phyloP scores from a whole-genome alignment of 352 stramenopile species.

The Phytophthora parvispora region DNA sequence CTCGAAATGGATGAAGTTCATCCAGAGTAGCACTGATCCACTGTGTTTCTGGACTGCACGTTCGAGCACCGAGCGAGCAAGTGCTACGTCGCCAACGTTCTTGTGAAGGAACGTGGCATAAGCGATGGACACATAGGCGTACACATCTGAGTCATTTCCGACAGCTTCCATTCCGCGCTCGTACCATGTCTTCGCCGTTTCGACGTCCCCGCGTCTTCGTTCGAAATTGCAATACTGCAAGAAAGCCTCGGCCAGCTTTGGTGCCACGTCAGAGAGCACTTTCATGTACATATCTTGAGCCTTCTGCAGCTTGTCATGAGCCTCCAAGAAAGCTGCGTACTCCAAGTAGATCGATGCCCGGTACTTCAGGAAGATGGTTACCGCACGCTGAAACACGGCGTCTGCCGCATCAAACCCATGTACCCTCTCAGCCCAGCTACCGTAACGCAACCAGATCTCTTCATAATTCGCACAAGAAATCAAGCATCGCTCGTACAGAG shows the following conservation, averaged over 20 bases:
- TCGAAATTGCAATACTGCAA: constrained; percentile 81
- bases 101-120: constrained; percentile 74
- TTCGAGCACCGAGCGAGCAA: constrained; percentile 57
- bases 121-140: constrained; percentile 58
- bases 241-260: constrained; percentile 72
- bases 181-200: constrained; percentile 62
- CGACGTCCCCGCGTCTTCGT: constrained; percentile 60
- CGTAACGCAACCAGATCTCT: constrained; percentile 83
- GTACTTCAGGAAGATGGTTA: constrained; percentile 80
- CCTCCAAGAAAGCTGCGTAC: constrained; percentile 78
- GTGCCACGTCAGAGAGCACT: constrained; percentile 63
- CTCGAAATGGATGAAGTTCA: constrained; percentile 81
- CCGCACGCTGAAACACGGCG: constrained; percentile 68
- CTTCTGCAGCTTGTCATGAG: constrained; percentile 58
- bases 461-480: constrained; percentile 90
- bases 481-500: constrained; percentile 83
- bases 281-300: constrained; percentile 66
- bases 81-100: constrained; percentile 43
- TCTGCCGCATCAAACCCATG: constrained; percentile 72
- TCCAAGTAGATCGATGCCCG: constrained; percentile 79
- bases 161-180: constrained; percentile 60
- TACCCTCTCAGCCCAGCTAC: constrained; percentile 65
- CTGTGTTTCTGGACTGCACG: constrained; percentile 52
- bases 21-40: constrained; percentile 66
- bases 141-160: constrained; percentile 52